Percentiles rank a stretch among this genome's conserved stretches.
These are phyloP conservation scores for Favolaschia claudopus DNA, from an alignment of 768 basidiomycete species.

Conservation along the genomic window DNA sequence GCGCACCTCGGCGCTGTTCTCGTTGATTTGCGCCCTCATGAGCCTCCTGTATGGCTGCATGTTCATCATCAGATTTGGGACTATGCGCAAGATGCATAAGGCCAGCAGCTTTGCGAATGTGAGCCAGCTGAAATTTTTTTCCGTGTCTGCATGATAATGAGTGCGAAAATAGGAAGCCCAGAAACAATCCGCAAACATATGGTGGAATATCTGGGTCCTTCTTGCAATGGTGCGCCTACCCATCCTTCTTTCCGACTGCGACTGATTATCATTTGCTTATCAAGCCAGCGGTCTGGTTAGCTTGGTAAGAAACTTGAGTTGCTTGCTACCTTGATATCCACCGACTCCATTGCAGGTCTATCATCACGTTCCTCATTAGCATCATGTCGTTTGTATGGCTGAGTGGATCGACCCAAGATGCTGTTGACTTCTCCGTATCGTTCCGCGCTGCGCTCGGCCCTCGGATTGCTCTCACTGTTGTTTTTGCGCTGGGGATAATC, in stretches of 20 bases:
- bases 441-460: conserved; percentile 47
- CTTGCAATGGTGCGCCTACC: conserved; percentile 53
- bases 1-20: conserved; percentile 65
- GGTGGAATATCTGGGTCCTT: conserved; percentile 77
- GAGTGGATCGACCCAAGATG: conserved; percentile 50
- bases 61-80: conserved; percentile 69
- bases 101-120: conserved; percentile 74
- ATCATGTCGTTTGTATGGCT: conserved; percentile 74
- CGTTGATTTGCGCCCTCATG: conserved; percentile 66
- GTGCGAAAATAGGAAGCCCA: conserved; percentile 57
- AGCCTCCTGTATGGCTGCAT: conserved; percentile 71
- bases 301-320: not conserved
- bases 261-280: conserved; percentile 30
- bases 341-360: conserved; percentile 48
- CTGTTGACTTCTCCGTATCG: conserved; percentile 35
- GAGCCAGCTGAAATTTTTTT: not conserved
- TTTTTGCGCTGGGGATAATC: conserved; percentile 59
- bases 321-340: not conserved
- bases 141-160: not conserved
- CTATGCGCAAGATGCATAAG: conserved; percentile 72
- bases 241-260: not conserved
- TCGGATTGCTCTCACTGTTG: conserved; percentile 55
- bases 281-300: conserved; percentile 36
- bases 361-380: conserved; percentile 61
- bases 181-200: conserved; percentile 36